These are phyloP conservation scores for Breviolum minutum DNA, from an alignment of 73 alveolate species.

Conservation along the genomic window DNA sequence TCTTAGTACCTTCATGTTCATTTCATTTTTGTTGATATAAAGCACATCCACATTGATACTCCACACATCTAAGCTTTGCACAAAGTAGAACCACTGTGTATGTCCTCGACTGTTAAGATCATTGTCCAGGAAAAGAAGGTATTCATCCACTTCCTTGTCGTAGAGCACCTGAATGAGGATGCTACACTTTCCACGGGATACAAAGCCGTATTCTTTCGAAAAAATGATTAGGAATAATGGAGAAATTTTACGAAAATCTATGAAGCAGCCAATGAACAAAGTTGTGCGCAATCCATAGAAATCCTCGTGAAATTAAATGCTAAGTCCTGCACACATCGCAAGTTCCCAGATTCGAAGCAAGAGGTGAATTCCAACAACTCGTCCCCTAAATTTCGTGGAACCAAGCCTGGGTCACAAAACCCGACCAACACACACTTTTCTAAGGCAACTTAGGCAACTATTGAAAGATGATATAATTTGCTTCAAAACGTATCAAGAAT, in stretches of 20 bases:
- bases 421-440: too few relatives aligned
- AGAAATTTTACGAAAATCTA: too few relatives aligned
- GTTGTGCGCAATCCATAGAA: neutral
- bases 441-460: neutral
- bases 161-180: slow-evolving; percentile 3
- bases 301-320: neutral
- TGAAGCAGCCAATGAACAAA: neutral
- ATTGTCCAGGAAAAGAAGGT: slow-evolving; percentile 62
- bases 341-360: slow-evolving; percentile 71
- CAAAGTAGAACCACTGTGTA: slow-evolving; percentile 84
- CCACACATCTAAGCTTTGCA: neutral
- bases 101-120: slow-evolving; percentile 70
- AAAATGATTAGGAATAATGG: too few relatives aligned
- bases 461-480: neutral
- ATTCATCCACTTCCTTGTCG: slow-evolving; percentile 47
- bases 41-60: neutral
- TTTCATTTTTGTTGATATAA: neutral
- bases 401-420: neutral
- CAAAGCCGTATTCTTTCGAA: too few relatives aligned
- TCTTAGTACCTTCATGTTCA: too few relatives aligned
- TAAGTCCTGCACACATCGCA: slow-evolving; percentile 23
- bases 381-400: slow-evolving; percentile 9
- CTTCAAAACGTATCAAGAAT: neutral
- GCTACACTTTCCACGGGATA: too few relatives aligned
- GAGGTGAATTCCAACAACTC: slow-evolving; percentile 59